Evolutionary conservation across 352 stramenopile genomes (phyloP), one percentile per base, ranked within the genome.

Genomic region (Phytophthora colocasiae): DNA sequence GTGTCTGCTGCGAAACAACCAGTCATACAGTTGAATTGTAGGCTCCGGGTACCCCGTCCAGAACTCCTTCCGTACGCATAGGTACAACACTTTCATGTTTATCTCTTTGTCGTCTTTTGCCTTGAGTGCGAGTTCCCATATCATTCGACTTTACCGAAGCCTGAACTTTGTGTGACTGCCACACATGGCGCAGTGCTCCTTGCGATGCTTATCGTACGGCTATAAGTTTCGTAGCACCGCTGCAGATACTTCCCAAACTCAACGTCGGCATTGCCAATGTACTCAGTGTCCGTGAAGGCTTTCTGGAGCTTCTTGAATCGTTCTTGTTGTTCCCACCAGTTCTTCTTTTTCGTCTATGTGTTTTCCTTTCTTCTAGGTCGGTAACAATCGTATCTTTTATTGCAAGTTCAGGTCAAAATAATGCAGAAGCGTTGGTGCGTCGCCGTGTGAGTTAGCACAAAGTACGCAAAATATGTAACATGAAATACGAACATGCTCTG

Each of bases 1-100:
- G 12, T n/a, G 6, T 24, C 24, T 1, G 2, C 1, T 4, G 17
- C 14, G 4, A 47, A 47, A 47, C 41, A 58, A 31, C 45, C 40
- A 63, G 2, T 39, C 22, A 7, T 9, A 10, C 38, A 69, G 46
- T 4, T 50, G 5, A 24, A 12, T 14, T 0, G 46, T 63, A 2
- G 27, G 29, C 9, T 34, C 26, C 36, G 51, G 50, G 53, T 43
- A 68, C 5, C 51, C 59, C 27, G 40, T 61, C 2, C 44, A 61
- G 7, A 2, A 2, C 39, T 41, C 12, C 12, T 14, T 7, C 4
- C 27, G 27, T 7, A 31, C 6, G 34, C 34, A n/a, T 14, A 40
- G 1, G 34, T 40, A 40, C 10, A 40, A 0, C 4, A 40, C 5
- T 14, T 10, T 40, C 34, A 40, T 40, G 1, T 40, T 40, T 6